Base-by-base conservation (phyloP, 257 asterid genomes). In the Solanum infundibuliforme region DNA sequence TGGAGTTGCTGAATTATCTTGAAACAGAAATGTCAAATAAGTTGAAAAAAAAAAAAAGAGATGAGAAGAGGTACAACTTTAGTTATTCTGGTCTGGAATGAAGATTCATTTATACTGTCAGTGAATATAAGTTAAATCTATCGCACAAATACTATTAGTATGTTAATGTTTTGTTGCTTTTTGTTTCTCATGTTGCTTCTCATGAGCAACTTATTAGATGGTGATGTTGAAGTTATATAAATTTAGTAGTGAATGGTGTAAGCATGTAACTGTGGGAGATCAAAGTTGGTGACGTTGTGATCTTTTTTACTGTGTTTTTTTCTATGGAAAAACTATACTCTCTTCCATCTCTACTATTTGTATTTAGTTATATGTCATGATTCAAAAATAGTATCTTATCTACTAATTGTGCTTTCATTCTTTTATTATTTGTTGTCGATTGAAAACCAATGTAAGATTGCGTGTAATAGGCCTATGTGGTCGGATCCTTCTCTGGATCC, bases 1-100 rank as follows among this genome's bases (percentile, higher is more conserved):
- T 94, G 98, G 98, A 84, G 65, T 88, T 94, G 92, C 87, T 94
- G 92, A 90, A 83, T 65, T 18, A 52, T 48, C 18, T 12, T 86
- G 55, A 41, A 74, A 48, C 35, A 43, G 65, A 20, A 88, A 86
- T 8, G 39, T 66, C 29, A 7, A 20, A 74, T 83, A 69, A 86
- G 18, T 8, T 4, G 6, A 23, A 60, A 60, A 21, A 58, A 7
- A 23, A 21, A 58, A 1, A 83, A 18, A 72, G 32, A 71, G 60
- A 13, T 46, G 85, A 55, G 13, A 88, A 86, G 87, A 87, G 87
- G 38, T n/a, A 72, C 21, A 35, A 71, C n/a, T 18, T 72, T 46
- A 52, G 83, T 29, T 75, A 48, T 23, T 13, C 35, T 16, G 48
- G 46, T 81, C 12, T 43, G 35, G 35, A 86, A 82, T 83, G 31